Base-by-base conservation (phyloP, 768 basidiomycete species). In the Calocybe indica region DNA sequence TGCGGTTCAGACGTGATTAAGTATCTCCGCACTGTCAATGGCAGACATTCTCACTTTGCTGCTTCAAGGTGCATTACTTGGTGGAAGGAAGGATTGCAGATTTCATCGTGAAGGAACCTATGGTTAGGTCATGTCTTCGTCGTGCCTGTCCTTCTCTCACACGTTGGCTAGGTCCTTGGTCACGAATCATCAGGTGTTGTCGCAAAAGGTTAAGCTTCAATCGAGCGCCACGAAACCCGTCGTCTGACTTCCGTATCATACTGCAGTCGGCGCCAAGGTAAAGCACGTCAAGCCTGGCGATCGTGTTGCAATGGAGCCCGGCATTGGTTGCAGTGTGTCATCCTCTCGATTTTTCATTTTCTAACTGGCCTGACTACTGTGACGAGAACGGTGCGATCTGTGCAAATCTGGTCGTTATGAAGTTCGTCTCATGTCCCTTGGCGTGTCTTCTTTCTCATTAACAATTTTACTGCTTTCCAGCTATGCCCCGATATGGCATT, bases 291-390 rank as follows among this genome's bases (percentile, higher is more conserved):
- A 87, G 62, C 69, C 77, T 10, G 93, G 94, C 6, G 90, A 93
- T 58, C 80, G 86, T 43, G 93, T 97, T 42, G 90, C 93, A 22
- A 75, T 97, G 62, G 95, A 98, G 60, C 92, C 93, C 22, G 92
- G 93, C 13, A 82, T 83, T 48, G 85, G 84, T 5, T 97, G 94
- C 67, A 74, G 86, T 70, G 39, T 43, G 11, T 43, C 10, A 34
- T 28, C 31, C 39, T 32, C 38, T 8, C 55, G 44, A 54, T 40
- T n/a, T 9, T 35, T 22, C 12, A 46, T 13, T 14, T 34, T 34
- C 11, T 8, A 34, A 12, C 7, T 37, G n/a, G n/a, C 47, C 53
- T 45, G n/a, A 46, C 41, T 29, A 13, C 41, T 39, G 33, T 29
- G 37, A 33, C 34, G 35, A 77, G 75, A 70, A 28, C 72, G 65